phyloP scores from a whole-genome alignment of 495 filamentous ascomycete species.

The Aspergillus incahuasiensis region DNA sequence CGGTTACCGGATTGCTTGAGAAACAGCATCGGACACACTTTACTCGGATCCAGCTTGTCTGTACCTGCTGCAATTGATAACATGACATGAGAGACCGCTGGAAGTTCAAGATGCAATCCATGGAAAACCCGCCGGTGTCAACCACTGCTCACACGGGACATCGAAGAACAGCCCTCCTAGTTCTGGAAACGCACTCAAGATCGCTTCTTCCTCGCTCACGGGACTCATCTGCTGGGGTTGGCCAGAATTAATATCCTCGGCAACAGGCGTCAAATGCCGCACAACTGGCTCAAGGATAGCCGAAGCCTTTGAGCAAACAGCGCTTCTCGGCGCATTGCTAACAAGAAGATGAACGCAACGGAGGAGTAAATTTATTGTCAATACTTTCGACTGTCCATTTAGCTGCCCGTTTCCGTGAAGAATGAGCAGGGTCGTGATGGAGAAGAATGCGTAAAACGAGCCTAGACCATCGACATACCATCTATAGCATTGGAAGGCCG shows the following conservation, averaged over 20 bases:
- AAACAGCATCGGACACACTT: too few species aligned
- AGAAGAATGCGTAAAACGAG: not conserved
- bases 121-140: not conserved
- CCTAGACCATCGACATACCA: not conserved
- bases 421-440: not conserved
- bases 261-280: not conserved
- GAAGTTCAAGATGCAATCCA: not conserved
- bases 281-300: not conserved
- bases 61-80: too few species aligned
- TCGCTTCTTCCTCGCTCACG: not conserved
- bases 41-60: too few species aligned
- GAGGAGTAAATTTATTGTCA: not conserved
- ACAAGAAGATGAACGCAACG: not conserved
- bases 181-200: not conserved
- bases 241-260: not conserved
- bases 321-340: not conserved
- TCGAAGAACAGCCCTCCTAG: not conserved
- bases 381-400: too few species aligned
- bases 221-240: not conserved
- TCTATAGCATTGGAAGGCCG: not conserved
- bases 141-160: not conserved
- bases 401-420: not conserved
- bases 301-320: not conserved
- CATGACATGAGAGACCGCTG: too few species aligned
- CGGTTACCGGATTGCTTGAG: too few species aligned